Evolutionary conservation across 129 eudicot genomes (phyloP).

Genomic region (Oenanthe sinensis): DNA sequence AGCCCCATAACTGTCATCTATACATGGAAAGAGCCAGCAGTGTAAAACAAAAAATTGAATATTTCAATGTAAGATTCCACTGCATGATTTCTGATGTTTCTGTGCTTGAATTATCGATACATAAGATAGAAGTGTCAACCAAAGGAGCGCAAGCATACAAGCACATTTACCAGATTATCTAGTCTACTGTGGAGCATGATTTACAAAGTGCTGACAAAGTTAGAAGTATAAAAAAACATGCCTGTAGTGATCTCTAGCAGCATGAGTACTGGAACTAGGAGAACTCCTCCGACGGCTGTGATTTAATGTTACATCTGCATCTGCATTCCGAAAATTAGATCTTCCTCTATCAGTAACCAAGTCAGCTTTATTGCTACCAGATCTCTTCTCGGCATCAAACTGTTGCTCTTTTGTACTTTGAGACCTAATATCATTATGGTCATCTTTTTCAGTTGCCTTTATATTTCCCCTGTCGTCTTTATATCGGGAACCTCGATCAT

Average conservation of each 20-base stretch:
- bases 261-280: slow-evolving; percentile 56
- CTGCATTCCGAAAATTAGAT: slow-evolving; percentile 46
- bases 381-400: slow-evolving; percentile 51
- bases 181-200: background rate
- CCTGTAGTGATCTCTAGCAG: slow-evolving; percentile 62
- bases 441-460: slow-evolving; percentile 52
- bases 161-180: background rate
- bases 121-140: background rate
- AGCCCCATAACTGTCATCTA: background rate
- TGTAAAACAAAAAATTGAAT: background rate
- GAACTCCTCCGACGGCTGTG: slow-evolving; percentile 62
- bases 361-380: slow-evolving; percentile 44
- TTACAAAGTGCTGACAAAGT: background rate
- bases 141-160: background rate
- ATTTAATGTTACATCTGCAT: slow-evolving; percentile 30
- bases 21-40: background rate
- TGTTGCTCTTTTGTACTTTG: slow-evolving; percentile 51
- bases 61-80: background rate
- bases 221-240: slow-evolving; percentile 14
- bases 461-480: slow-evolving; percentile 74
- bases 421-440: slow-evolving; percentile 45
- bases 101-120: background rate
- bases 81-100: background rate
- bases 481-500: slow-evolving; percentile 49
- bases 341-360: slow-evolving; percentile 46